Percentiles rank a stretch among this genome's conserved stretches.
phyloP scores from a whole-genome alignment of 805 yeast species.

The Candida maesae region DNA sequence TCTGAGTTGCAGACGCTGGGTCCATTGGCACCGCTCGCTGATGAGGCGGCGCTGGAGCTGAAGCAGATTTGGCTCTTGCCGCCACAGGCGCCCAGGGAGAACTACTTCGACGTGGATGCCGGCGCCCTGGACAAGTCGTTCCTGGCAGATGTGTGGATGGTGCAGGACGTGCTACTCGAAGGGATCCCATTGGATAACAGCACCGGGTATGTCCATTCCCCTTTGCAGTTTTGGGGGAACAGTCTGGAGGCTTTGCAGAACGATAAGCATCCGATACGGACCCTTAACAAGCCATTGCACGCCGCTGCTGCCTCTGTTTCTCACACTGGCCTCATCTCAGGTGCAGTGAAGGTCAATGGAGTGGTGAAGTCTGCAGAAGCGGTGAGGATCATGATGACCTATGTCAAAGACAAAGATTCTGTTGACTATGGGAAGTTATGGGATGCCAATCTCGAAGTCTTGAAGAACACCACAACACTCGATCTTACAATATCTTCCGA shows the following conservation, averaged over 20 bases:
- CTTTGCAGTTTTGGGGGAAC: constrained; percentile 42
- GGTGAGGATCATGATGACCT: constrained; percentile 34
- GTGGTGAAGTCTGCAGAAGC: constrained; percentile 38
- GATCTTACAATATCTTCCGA: constrained; percentile 4
- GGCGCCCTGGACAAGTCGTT: constrained; percentile 36
- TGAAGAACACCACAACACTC: constrained; percentile 12
- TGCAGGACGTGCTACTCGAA: constrained; percentile 32
- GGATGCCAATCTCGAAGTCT: constrained; percentile 29
- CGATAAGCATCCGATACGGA: constrained; percentile 36
- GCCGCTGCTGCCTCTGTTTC: constrained; percentile 1
- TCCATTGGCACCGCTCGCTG: background rate
- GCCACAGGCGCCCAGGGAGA: constrained; percentile 3
- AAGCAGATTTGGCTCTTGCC: constrained; percentile 24
- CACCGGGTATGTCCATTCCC: constrained; percentile 32
- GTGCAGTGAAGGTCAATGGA: constrained; percentile 41
- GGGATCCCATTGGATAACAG: constrained; percentile 17
- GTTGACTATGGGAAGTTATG: constrained; percentile 25
- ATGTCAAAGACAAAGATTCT: constrained; percentile 13
- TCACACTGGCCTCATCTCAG: constrained; percentile 33
- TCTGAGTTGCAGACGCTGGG: constrained; percentile 11
- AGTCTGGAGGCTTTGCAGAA: constrained; percentile 23
- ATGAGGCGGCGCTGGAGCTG: constrained; percentile 14
- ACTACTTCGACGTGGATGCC: constrained; percentile 6
- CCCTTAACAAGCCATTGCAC: constrained; percentile 33
- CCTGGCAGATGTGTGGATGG: constrained; percentile 30